A percentile compares a stretch with the other conserved stretches of the same genome.
Evolutionary conservation across 2,329 filamentous ascomycete genomes (phyloP).

Genomic region (Akanthomyces muscarius): DNA sequence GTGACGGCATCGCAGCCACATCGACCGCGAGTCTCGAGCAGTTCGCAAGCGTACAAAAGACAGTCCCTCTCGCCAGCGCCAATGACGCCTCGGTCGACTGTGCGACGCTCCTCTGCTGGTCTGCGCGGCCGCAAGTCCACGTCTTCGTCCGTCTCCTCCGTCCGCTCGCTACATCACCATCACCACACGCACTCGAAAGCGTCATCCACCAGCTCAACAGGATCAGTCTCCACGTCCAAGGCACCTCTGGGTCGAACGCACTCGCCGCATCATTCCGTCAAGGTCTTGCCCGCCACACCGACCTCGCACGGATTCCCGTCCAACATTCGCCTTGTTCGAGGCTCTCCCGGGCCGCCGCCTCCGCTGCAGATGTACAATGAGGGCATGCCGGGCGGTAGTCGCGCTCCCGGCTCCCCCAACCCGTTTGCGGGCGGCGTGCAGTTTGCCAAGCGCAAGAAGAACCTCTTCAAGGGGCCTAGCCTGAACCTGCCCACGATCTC

Average conservation of each 20-base stretch:
- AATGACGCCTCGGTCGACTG: slow-evolving; percentile 80
- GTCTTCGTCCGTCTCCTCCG: slow-evolving; percentile 88
- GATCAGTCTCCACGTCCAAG: slow-evolving; percentile 66
- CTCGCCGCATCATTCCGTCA: slow-evolving; percentile 85
- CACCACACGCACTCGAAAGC: slow-evolving; percentile 89
- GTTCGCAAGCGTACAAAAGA: slow-evolving; percentile 53
- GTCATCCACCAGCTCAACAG: slow-evolving; percentile 83
- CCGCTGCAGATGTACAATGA: slow-evolving; percentile 54
- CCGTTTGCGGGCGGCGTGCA: slow-evolving; percentile 62
- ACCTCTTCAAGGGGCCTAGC: slow-evolving; percentile 76
- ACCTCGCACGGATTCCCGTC: slow-evolving; percentile 71
- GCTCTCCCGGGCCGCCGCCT: slow-evolving; percentile 40
- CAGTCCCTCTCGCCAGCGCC: slow-evolving; percentile 84
- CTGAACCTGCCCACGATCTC: slow-evolving; percentile 45
- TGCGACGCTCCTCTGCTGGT: slow-evolving; percentile 77
- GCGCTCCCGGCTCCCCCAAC: slow-evolving; percentile 51
- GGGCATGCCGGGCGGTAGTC: slow-evolving; percentile 44
- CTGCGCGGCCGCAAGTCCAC: slow-evolving; percentile 92
- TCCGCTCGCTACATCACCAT: slow-evolving; percentile 85
- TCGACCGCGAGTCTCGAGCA: slow-evolving; percentile 30
- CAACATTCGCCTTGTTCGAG: slow-evolving; percentile 77
- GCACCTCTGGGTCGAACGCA: slow-evolving; percentile 60
- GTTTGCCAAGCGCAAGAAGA: slow-evolving; percentile 78
- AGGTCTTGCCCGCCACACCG: slow-evolving; percentile 89
- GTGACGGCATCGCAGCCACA: slow-evolving; percentile 26